A percentile compares a stretch with the other conserved stretches of the same genome.
Evolutionary conservation across 495 filamentous ascomycete species (phyloP).

Genomic region (Paragyromitra xinjiangensis): DNA sequence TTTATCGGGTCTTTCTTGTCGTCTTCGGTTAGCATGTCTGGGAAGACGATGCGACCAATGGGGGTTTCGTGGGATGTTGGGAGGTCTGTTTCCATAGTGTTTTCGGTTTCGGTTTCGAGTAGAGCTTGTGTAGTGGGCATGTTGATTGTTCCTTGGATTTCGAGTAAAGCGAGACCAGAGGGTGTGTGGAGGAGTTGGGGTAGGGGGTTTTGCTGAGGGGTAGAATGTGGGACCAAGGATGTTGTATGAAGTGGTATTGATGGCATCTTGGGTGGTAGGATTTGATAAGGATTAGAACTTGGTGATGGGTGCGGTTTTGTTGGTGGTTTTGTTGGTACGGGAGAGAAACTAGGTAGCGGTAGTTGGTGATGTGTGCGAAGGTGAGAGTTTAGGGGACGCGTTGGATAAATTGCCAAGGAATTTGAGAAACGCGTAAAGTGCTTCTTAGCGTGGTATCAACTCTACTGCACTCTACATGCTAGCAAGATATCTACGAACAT

Average conservation of each 20-base stretch:
- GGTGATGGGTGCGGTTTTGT: not conserved
- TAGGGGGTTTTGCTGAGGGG: constrained; percentile 55
- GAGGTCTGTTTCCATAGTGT: constrained; percentile 33
- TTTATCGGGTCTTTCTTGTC: constrained; percentile 31
- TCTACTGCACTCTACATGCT: not conserved
- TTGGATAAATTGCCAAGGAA: constrained; percentile 36
- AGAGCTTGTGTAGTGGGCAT: constrained; percentile 31
- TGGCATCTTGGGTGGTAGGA: constrained; percentile 32
- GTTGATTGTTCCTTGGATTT: constrained; percentile 55
- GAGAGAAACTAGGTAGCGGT: not conserved
- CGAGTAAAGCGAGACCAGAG: constrained; percentile 75
- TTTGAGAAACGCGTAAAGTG: constrained; percentile 28
- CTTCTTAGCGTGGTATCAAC: not conserved
- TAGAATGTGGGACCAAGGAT: constrained; percentile 23
- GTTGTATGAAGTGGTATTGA: constrained; percentile 49
- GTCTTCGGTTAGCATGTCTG: constrained; percentile 43
- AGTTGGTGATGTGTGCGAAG: not conserved
- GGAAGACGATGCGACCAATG: constrained; percentile 51
- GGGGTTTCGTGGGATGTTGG: constrained; percentile 39
- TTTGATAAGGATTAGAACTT: not conserved
- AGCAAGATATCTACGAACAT: constrained; percentile 15
- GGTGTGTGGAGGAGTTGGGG: constrained; percentile 71
- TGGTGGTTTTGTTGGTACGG: not conserved
- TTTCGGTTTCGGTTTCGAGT: constrained; percentile 1
- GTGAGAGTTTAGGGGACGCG: constrained; percentile 19